A percentile compares a stretch with the other conserved stretches of the same genome.
Conservation (phyloP, 805 yeast genomes). For the Torulaspora indica region DNA sequence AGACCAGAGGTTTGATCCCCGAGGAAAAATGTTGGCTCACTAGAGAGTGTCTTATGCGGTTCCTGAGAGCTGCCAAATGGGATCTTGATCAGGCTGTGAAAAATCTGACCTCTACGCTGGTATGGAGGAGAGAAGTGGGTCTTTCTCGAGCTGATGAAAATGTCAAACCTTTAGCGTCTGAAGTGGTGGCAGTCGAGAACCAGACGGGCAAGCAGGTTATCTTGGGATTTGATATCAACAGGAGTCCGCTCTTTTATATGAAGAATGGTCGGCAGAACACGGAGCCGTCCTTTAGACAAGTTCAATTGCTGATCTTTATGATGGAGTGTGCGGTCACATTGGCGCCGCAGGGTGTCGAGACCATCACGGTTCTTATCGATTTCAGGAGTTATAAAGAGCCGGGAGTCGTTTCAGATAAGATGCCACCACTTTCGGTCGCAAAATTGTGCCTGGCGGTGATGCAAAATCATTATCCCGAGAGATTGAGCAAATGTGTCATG, state of each 20-base stretch:
- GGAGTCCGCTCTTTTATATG: constrained; percentile 50
- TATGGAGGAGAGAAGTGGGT: constrained; percentile 55
- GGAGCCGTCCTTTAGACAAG: constrained; percentile 47
- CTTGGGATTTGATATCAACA: constrained; percentile 50
- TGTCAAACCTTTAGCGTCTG: constrained; percentile 37
- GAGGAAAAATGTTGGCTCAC: constrained; percentile 40
- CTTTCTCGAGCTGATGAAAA: constrained; percentile 36
- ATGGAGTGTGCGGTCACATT: constrained; percentile 48
- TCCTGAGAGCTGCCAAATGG: constrained; percentile 52
- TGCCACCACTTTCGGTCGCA: constrained; percentile 49
- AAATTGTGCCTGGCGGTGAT: constrained; percentile 48
- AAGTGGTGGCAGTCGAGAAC: constrained; percentile 45
- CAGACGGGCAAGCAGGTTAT: constrained; percentile 51
- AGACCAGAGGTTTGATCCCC: constrained; percentile 35
- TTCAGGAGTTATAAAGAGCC: constrained; percentile 43
- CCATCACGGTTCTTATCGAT: constrained; percentile 51
- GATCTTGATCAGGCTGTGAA: constrained; percentile 41
- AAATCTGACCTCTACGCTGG: constrained; percentile 44
- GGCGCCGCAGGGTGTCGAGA: constrained; percentile 58
- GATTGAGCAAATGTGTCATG: constrained; percentile 50
- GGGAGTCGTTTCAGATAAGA: constrained; percentile 37
- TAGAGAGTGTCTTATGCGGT: constrained; percentile 49
- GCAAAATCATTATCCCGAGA: constrained; percentile 56
- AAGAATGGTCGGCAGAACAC: constrained; percentile 55
- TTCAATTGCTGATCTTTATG: constrained; percentile 55